phyloP scores from a whole-genome alignment of 768 basidiomycete genomes.

The Mrakia gelida region DNA sequence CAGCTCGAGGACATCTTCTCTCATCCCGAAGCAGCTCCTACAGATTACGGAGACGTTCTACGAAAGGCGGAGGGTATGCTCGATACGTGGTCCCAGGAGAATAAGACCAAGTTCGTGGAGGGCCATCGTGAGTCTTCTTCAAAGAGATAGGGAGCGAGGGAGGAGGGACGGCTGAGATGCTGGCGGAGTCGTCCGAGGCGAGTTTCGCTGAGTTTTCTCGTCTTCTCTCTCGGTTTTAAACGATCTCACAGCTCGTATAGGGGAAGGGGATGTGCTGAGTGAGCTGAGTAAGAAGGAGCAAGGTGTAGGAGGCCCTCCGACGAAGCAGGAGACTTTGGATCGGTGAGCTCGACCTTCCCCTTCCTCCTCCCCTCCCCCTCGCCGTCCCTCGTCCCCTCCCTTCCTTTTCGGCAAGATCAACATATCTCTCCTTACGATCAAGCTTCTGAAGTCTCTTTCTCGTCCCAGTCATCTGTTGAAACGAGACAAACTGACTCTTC shows the following conservation, averaged over 20 bases:
- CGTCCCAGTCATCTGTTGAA: no score
- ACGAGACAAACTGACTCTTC: no score
- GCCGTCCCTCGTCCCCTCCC: background rate
- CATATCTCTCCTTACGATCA: no score
- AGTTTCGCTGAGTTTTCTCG: background rate
- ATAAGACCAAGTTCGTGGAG: constrained; percentile 60
- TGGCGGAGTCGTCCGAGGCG: background rate
- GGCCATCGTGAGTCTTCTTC: constrained; percentile 57
- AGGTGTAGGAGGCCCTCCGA: constrained; percentile 53
- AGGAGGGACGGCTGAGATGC: background rate
- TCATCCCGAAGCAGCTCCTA: constrained; percentile 45
- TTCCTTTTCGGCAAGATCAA: background rate
- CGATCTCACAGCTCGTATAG: constrained; percentile 58
- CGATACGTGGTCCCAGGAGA: constrained; percentile 35
- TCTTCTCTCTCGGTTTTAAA: background rate
- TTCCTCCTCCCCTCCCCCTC: background rate
- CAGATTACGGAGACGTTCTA: constrained; percentile 57
- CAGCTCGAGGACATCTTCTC: constrained; percentile 35
- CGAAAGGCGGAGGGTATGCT: constrained; percentile 44
- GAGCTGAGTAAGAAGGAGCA: constrained; percentile 76
- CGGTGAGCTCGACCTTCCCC: constrained; percentile 44
- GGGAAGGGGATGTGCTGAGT: constrained; percentile 71
- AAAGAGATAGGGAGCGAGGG: background rate
- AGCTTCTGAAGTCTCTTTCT: no score
- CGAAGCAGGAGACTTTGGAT: constrained; percentile 67